These are phyloP conservation scores for Thraustochytrium sp. DNA, from an alignment of 352 stramenopile genomes.

Conservation along the genomic window DNA sequence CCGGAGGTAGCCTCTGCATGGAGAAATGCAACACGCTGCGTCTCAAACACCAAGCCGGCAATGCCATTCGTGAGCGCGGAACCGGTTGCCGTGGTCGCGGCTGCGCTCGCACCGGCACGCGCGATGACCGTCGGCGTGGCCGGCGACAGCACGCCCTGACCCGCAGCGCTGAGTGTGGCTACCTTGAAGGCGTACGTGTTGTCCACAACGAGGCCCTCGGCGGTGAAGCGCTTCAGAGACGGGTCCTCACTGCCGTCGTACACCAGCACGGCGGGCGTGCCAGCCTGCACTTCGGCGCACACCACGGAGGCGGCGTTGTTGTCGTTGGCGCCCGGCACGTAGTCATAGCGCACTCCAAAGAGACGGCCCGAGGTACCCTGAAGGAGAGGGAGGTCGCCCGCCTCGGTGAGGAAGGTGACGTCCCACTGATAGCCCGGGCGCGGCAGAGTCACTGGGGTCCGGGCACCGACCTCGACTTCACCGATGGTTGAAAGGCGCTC, in stretches of 20 bases:
- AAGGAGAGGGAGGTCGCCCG: slow-evolving; percentile 82
- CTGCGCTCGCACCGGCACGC: slow-evolving; percentile 72
- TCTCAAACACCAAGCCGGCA: slow-evolving; percentile 86
- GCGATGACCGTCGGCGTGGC: slow-evolving; percentile 83
- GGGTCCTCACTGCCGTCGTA: slow-evolving; percentile 80
- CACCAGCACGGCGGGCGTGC: slow-evolving; percentile 76
- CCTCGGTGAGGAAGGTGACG: slow-evolving; percentile 76
- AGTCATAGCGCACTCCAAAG: slow-evolving; percentile 54
- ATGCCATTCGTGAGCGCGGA: slow-evolving; percentile 76
- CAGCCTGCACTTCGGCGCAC: slow-evolving; percentile 69
- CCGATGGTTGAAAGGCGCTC: slow-evolving; percentile 75
- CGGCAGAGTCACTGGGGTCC: slow-evolving; percentile 56
- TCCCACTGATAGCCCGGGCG: slow-evolving; percentile 76
- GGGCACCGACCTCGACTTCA: slow-evolving; percentile 61
- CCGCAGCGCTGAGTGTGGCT: slow-evolving; percentile 81
- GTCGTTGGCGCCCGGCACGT: slow-evolving; percentile 15
- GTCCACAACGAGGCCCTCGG: slow-evolving; percentile 54
- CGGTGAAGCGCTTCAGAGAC: slow-evolving; percentile 41
- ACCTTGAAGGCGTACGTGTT: slow-evolving; percentile 88
- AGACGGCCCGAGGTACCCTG: slow-evolving; percentile 76
- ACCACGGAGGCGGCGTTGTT: slow-evolving; percentile 57
- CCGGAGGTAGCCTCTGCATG: slow-evolving; percentile 39
- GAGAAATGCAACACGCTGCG: slow-evolving; percentile 75
- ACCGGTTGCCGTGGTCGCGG: slow-evolving; percentile 78
- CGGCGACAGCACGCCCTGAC: slow-evolving; percentile 70